Percentiles rank a stretch among this genome's conserved stretches.
phyloP scores from a whole-genome alignment of 169 alveolate genomes.

The Plasmodium inui region DNA sequence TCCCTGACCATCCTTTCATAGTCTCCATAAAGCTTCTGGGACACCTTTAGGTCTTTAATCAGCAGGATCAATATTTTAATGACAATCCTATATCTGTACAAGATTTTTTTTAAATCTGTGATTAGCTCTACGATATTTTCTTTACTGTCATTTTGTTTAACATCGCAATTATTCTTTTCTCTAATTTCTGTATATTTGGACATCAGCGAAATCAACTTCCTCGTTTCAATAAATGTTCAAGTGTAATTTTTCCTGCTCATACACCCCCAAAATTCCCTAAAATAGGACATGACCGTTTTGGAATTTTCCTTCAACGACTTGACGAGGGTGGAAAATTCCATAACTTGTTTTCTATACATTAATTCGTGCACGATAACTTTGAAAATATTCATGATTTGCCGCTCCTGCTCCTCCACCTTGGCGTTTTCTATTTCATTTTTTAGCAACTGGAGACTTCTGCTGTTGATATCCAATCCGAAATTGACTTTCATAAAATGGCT shows the following conservation, averaged over 20 bases:
- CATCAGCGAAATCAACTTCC: not conserved
- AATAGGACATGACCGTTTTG: not conserved
- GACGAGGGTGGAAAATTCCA: not conserved
- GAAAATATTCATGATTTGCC: not conserved
- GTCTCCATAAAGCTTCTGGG: not conserved
- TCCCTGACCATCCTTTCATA: not conserved
- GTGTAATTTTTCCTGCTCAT: not conserved
- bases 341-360: slow-evolving; percentile 10
- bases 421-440: not conserved
- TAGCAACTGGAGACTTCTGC: not conserved
- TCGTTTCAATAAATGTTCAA: not conserved
- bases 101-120: not conserved
- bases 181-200: slow-evolving; percentile 10
- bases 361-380: slow-evolving; percentile 22
- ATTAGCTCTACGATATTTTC: not conserved
- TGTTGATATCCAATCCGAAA: not conserved
- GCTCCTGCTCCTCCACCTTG: not conserved
- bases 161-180: not conserved
- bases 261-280: not conserved
- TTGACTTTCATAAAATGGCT: slow-evolving; percentile 3
- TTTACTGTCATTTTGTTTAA: not conserved
- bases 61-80: slow-evolving; percentile 4
- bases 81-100: not conserved
- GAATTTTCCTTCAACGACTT: not conserved
- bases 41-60: not conserved